Evolutionary conservation across 805 yeast genomes (phyloP).

Genomic region (Jamesozyma gamospora): DNA sequence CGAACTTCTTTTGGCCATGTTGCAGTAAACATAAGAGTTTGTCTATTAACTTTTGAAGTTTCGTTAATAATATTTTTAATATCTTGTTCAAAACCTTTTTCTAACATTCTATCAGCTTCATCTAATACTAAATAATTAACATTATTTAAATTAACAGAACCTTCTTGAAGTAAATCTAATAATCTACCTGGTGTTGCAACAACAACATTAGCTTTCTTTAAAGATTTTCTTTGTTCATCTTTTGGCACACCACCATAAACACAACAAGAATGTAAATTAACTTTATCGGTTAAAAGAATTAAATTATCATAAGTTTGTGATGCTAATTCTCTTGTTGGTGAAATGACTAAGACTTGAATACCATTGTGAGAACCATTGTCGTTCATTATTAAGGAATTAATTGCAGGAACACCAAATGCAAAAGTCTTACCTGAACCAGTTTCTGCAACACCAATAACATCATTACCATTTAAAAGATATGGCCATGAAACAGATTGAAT

Average conservation of each 20-base stretch:
- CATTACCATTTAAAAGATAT: conserved; percentile 62
- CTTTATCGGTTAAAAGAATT: conserved; percentile 47
- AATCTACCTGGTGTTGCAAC: conserved; percentile 98
- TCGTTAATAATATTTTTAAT: conserved; percentile 70
- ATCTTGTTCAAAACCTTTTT: conserved; percentile 96
- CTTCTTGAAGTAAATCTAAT: conserved; percentile 82
- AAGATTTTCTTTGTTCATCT: conserved; percentile 71
- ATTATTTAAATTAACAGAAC: conserved; percentile 56
- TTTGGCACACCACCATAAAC: conserved; percentile 97
- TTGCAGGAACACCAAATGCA: conserved; percentile 97
- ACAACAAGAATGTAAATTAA: conserved; percentile 64
- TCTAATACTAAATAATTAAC: conserved; percentile 81
- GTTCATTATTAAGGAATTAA: conserved; percentile 46
- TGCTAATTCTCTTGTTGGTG: conserved; percentile 97
- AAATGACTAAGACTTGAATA: conserved; percentile 69
- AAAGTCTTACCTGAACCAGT: conserved; percentile 97
- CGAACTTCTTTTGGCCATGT: conserved; percentile 99
- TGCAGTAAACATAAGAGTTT: conserved; percentile 98
- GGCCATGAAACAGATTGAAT: conserved; percentile 97
- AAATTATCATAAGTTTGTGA: conserved; percentile 85
- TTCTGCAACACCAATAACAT: conserved; percentile 95
- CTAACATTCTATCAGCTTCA: conserved; percentile 98
- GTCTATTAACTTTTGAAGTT: conserved; percentile 48
- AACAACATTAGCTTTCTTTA: conserved; percentile 63
- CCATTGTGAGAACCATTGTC: conserved; percentile 30